These are phyloP conservation scores for Dendrobium nobile DNA, from an alignment of 106 monocot species.

Conservation along the genomic window DNA sequence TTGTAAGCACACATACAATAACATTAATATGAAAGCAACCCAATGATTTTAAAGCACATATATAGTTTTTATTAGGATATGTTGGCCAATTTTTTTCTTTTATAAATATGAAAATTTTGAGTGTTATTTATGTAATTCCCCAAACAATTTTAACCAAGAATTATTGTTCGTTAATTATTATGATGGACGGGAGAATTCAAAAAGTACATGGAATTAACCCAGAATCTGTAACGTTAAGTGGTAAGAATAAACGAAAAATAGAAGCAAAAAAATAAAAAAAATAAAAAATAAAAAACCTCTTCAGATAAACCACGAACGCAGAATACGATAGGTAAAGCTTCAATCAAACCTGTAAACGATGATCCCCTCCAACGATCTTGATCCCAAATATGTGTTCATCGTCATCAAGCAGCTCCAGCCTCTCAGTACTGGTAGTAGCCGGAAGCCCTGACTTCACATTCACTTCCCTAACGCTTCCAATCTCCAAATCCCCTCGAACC, in stretches of 20 bases:
- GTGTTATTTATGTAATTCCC: too few relatives aligned
- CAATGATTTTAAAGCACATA: too few relatives aligned
- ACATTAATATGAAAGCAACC: too few relatives aligned
- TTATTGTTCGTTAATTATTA: too few relatives aligned
- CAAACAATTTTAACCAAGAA: too few relatives aligned
- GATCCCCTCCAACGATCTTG: constrained; percentile 65
- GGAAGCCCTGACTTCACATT: constrained; percentile 68
- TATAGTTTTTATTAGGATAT: too few relatives aligned
- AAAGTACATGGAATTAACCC: too few relatives aligned
- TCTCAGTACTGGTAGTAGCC: constrained; percentile 66
- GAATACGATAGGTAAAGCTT: background rate
- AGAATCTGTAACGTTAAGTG: too few relatives aligned
- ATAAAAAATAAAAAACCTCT: background rate
- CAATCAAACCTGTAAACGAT: constrained; percentile 38
- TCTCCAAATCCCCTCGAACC: constrained; percentile 29
- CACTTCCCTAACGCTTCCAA: constrained; percentile 51
- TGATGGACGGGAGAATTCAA: too few relatives aligned
- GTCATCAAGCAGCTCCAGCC: constrained; percentile 57
- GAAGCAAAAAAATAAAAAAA: background rate
- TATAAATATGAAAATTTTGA: too few relatives aligned
- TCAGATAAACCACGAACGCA: background rate
- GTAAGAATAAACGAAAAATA: background rate
- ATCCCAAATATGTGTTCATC: constrained; percentile 53
- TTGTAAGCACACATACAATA: too few relatives aligned
- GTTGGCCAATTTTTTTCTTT: too few relatives aligned